Conservation (phyloP, 2,329 filamentous ascomycete genomes). For the Teratosphaeria zuluensis region DNA sequence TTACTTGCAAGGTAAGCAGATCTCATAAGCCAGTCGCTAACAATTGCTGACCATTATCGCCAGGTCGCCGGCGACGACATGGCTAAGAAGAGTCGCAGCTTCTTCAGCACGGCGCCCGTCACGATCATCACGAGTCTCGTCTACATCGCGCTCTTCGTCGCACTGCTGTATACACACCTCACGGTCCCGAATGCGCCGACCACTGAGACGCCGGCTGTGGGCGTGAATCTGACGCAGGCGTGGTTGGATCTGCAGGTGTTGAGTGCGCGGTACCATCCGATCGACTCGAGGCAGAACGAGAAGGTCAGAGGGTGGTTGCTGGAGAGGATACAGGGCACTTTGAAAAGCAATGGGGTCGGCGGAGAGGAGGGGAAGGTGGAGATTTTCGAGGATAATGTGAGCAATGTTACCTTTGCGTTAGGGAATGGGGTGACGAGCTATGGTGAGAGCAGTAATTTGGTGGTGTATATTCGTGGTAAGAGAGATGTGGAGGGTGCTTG, state of each 20-base stretch:
- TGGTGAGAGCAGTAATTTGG: slow-evolving; percentile 86
- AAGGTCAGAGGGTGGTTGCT: slow-evolving; percentile 68
- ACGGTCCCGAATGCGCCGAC: slow-evolving; percentile 66
- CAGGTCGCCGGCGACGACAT: not conserved
- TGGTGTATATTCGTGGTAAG: slow-evolving; percentile 79
- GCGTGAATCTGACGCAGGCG: slow-evolving; percentile 73
- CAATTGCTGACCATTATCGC: not conserved
- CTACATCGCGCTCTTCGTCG: slow-evolving; percentile 70
- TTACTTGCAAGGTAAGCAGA: not conserved
- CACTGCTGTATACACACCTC: slow-evolving; percentile 62
- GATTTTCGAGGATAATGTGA: not conserved
- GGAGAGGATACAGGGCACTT: slow-evolving; percentile 57
- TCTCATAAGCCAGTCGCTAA: not conserved
- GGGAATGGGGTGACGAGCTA: slow-evolving; percentile 46
- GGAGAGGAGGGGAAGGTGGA: not conserved
- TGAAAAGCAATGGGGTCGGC: slow-evolving; percentile 48
- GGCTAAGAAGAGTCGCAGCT: not conserved
- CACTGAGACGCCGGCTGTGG: slow-evolving; percentile 43
- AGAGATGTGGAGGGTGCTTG: slow-evolving; percentile 62
- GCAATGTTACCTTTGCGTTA: slow-evolving; percentile 20
- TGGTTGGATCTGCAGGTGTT: slow-evolving; percentile 75
- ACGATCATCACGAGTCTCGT: slow-evolving; percentile 66
- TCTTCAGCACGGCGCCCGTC: slow-evolving; percentile 38
- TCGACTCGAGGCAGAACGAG: slow-evolving; percentile 79
- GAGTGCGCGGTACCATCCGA: slow-evolving; percentile 71